phyloP scores from a whole-genome alignment of 495 filamentous ascomycete genomes.

The Schizothecium vesticola region DNA sequence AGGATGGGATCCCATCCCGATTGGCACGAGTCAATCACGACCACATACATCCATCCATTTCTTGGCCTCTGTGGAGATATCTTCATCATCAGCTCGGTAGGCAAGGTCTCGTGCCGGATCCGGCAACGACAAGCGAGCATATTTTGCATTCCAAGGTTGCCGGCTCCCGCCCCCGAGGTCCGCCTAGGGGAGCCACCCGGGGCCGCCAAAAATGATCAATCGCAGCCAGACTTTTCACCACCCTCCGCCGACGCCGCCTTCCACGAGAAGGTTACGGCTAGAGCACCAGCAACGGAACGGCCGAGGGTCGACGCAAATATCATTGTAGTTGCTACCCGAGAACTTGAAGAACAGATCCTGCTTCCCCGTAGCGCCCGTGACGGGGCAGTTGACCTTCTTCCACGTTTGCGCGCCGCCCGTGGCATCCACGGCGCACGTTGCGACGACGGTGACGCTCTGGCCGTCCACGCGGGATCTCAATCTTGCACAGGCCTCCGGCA shows the following conservation, averaged over 20 bases:
- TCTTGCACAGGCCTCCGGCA: too few species aligned
- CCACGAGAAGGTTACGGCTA: too few species aligned
- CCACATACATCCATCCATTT: too few species aligned
- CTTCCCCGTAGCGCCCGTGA: constrained; percentile 12
- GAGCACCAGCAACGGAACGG: too few species aligned
- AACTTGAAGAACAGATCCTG: constrained; percentile 19
- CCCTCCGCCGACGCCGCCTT: too few species aligned
- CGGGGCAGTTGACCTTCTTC: constrained; percentile 11
- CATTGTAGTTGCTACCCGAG: constrained; percentile 5
- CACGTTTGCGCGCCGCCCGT: constrained; percentile 16
- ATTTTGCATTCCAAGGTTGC: too few species aligned
- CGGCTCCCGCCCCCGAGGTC: too few species aligned
- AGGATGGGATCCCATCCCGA: neutral
- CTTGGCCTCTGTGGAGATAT: neutral
- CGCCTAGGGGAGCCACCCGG: too few species aligned
- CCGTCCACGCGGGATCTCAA: constrained; percentile 16
- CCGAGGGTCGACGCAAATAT: too few species aligned
- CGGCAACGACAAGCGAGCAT: neutral
- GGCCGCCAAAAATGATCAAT: too few species aligned
- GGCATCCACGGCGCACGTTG: constrained; percentile 14
- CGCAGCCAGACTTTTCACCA: too few species aligned
- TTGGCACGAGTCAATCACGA: neutral
- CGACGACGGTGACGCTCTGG: constrained; percentile 10
- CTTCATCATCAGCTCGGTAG: neutral
- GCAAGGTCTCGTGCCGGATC: too few species aligned